These are phyloP conservation scores for Mortierella sp. DNA, from an alignment of 371 early-diverging fungal species.

Conservation along the genomic window DNA sequence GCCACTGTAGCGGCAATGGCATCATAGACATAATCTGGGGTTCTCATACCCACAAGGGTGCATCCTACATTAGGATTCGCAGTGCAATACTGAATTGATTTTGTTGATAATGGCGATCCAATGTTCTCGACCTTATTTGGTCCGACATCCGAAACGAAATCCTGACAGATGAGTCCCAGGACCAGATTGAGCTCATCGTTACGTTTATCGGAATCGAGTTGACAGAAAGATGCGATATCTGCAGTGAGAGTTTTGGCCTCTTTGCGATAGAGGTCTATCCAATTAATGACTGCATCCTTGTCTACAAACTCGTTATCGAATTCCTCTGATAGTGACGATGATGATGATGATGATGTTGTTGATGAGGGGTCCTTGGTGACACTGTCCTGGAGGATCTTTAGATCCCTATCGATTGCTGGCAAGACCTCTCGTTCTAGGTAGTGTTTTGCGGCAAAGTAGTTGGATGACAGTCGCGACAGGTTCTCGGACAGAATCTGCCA, in stretches of 20 bases:
- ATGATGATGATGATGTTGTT: conserved; percentile 5
- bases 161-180: conserved; percentile 66
- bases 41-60: conserved; percentile 82
- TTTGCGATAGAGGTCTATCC: conserved; percentile 60
- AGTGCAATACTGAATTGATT: conserved; percentile 61
- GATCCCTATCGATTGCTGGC: conserved; percentile 72
- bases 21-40: conserved; percentile 72
- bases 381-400: conserved; percentile 55
- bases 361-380: not conserved
- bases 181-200: conserved; percentile 78
- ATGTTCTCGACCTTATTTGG: conserved; percentile 39
- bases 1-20: conserved; percentile 56
- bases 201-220: conserved; percentile 68
- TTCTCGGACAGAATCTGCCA: conserved; percentile 74
- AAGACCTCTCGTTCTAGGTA: conserved; percentile 73
- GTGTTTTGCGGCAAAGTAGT: conserved; percentile 79
- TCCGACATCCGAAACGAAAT: conserved; percentile 43
- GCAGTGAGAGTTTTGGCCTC: conserved; percentile 55
- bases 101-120: conserved; percentile 70
- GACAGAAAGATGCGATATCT: conserved; percentile 65
- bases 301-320: conserved; percentile 25
- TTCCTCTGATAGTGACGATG: not conserved
- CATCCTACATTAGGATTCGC: conserved; percentile 71
- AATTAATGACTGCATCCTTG: conserved; percentile 36
- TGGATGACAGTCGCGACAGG: conserved; percentile 70